Evolutionary conservation across 495 filamentous ascomycete species (phyloP), one percentile per base, ranked within the genome.

Genomic region (Aspergillus wentii): DNA sequence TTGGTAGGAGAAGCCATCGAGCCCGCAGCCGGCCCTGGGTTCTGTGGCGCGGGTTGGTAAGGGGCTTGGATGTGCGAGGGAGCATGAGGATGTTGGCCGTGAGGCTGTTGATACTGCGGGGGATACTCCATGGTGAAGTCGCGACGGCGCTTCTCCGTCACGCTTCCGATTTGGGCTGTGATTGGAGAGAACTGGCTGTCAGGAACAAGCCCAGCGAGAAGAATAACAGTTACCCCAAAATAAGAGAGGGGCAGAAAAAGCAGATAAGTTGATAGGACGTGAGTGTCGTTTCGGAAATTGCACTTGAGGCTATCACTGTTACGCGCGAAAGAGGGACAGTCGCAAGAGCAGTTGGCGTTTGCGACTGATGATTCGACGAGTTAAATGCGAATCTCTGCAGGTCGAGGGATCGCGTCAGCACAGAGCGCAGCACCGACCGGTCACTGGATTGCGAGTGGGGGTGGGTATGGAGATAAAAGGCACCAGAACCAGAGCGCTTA

Each of bases 31-130:
- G 63, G 43, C 25, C 69, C 69, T 23, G 69, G 44, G 36, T 71
- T 73, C 22, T 60, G 70, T 18, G 71, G 62, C 9, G 61, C 61
- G 35, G 58, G 52, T 52, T 70, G 69, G 43, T 74, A 76, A 17
- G 62, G 54, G 29, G 62, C 68, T 40, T 70, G 46, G 40, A 76
- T 66, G 44, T 77, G 73, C 27, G 71, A 63, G 17, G 63, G 44
- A 17, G 70, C 62, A 48, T 76, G 73, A 9, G 72, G 64, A 42
- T 75, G 71, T 59, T 75, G 72, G 51, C 64, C 70, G 56, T 74
- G 74, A 46, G 69, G 57, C 53, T 74, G 69, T 59, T 75, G 73
- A 57, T 74, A 72, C 50, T 75, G 72, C 33, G 68, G 56, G 41
- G 68, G 61, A 41, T 76, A 77, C 52, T 77, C 73, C 73, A 77